Evolutionary conservation across 2,329 filamentous ascomycete genomes (phyloP), one percentile per base, ranked within the genome.

Genomic region (Fusarium newnesense): DNA sequence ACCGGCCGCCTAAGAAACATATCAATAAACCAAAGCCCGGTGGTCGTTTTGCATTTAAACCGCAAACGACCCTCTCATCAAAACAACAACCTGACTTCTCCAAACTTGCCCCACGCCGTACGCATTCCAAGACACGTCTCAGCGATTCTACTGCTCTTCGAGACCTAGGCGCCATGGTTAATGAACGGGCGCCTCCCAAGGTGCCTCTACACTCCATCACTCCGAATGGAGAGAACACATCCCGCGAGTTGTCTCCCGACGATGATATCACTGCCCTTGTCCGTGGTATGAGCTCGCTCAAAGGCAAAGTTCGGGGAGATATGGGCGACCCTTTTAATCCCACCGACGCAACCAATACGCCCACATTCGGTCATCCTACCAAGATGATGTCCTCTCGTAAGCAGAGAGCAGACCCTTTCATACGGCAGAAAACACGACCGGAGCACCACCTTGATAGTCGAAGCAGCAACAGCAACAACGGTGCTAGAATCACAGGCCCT

Each of bases 401-500:
- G 77, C 86, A 88, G 77, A 87, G 87, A 79, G 87, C 88, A 65
- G 84, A 85, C 75, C 80, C 89, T 64, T 90, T 90, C 77, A 85
- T 88, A 59, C 85, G 87, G 72, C 86, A 85, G 52, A 87, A 84
- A 78, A 87, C 82, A 57, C 85, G 88, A 5, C 88, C 88, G 3
- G 89, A 91, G 76, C 87, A 88, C 73, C 89, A 91, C 76, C 84
- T 87, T 47, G 85, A 83, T 64, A 79, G 75, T 63, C 81, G 66
- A 68, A 60, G 66, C 52, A 75, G 54, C 50, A 73, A 57, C 65
- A 65, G 53, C 58, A 73, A 57, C 65, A 65, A 53, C 58, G 53
- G 83, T 43, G 85, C 85, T 69, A 84, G 81, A 64, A 82, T 88
- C 34, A 81, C 81, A 11, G 86, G 86, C 5, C 87, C 88, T 7